Evolutionary conservation across 1,284 basidiomycete genomes (phyloP), one percentile per base, ranked within the genome.

Genomic region (Irpex lacteus): DNA sequence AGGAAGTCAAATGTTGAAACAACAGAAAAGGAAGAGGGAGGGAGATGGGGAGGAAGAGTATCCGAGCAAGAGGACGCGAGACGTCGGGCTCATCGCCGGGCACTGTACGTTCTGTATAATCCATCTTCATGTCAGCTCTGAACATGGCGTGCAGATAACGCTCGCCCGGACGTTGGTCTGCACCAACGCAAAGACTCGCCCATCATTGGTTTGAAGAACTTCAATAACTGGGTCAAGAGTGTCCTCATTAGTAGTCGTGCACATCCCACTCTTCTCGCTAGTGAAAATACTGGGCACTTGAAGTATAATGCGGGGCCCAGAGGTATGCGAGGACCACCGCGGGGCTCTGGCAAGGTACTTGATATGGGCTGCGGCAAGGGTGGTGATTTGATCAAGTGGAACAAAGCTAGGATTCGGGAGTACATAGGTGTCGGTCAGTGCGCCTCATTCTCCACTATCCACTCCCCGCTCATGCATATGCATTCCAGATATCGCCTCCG

Each of bases 201-300:
- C 38, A 99, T 99, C 72, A 95, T 98, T 64, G 96, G 95, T 21
- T 84, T 99, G 63, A 96, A 97, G 77, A 94, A 88, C 75, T 99
- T 98, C 81, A 99, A 99, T 80, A 99, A 99, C 79, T 99, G 98
- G 96, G 90, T 98, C 71, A 98, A 98, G 77, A 95, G 94, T 11
- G 94, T 98, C 8, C 83, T 98, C 66, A 97, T 98, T 71, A 90
- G 91, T 6, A 91, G 90, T 61, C 97, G 94, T 74, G 90, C 89
- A 1, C 87, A 89, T 72, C 87, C 89, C 13, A 85, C 78, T 40
- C 80, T 91, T 32, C 74, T 78, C 65, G 75, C 73, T 64, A 81
- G 76, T 67, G 52, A 69, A 0, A 64, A 61, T 40, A 34, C 47
- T 26, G 65, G 65, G 4, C 49, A 52, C 2, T 9, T 66, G 52